Percentiles rank a stretch among this genome's conserved stretches.
phyloP scores from a whole-genome alignment of 345 rosid species.

The Microthlaspi erraticum region DNA sequence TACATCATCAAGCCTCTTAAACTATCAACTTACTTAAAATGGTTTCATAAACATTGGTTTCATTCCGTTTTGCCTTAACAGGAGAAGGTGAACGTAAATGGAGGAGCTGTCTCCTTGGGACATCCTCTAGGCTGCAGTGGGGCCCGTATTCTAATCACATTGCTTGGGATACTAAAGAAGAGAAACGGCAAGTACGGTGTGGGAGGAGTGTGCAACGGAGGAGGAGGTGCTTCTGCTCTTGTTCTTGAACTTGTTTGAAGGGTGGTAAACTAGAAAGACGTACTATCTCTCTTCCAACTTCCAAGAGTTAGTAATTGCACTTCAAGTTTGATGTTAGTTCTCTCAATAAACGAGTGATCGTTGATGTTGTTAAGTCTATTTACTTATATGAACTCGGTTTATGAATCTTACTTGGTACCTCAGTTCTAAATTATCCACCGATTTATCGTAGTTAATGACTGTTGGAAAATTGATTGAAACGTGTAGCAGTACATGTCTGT shows the following conservation, averaged over 20 bases:
- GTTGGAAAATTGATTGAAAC: background rate
- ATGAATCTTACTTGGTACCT: background rate
- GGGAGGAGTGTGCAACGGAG: slow-evolving; percentile 96
- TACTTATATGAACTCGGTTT: slow-evolving; percentile 13
- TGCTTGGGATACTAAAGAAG: slow-evolving; percentile 88
- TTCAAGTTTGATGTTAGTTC: slow-evolving; percentile 24
- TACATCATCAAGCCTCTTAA: background rate
- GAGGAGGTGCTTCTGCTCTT: slow-evolving; percentile 95
- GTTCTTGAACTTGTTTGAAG: slow-evolving; percentile 74
- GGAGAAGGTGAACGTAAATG: slow-evolving; percentile 90
- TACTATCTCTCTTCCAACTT: slow-evolving; percentile 17
- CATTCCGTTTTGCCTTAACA: slow-evolving; percentile 38
- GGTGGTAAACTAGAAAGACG: slow-evolving; percentile 8
- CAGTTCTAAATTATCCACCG: slow-evolving; percentile 15
- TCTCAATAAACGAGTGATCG: slow-evolving; percentile 36
- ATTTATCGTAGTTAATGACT: slow-evolving; percentile 11
- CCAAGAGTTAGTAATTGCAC: slow-evolving; percentile 1
- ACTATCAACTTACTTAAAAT: background rate
- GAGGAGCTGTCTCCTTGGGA: slow-evolving; percentile 97
- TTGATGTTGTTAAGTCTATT: slow-evolving; percentile 35
- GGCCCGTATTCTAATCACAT: slow-evolving; percentile 91
- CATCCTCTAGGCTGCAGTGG: slow-evolving; percentile 99
- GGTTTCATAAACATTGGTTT: slow-evolving; percentile 4
- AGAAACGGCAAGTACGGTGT: slow-evolving; percentile 82
- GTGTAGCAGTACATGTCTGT: background rate